These are phyloP conservation scores for Waltiozyma sp. DNA, from an alignment of 1,139 yeast genomes.

Conservation along the genomic window DNA sequence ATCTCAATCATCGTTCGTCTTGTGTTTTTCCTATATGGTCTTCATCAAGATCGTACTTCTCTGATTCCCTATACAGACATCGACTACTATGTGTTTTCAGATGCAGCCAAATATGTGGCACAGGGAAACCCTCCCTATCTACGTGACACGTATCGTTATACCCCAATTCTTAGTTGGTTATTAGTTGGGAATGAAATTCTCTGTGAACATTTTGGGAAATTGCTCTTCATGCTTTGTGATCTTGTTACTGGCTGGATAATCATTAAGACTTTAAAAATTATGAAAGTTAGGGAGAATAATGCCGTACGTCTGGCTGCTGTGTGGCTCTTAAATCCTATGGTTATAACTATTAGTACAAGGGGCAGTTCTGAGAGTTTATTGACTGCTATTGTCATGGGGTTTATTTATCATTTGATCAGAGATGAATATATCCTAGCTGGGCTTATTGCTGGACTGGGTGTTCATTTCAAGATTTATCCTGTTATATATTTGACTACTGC, in stretches of 20 bases:
- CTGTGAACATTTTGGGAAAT: constrained; percentile 61
- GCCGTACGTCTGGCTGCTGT: constrained; percentile 39
- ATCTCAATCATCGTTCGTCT: constrained; percentile 37
- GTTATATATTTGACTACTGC: constrained; percentile 44
- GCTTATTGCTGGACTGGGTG: constrained; percentile 57
- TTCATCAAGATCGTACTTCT: constrained; percentile 77
- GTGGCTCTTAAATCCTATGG: constrained; percentile 95
- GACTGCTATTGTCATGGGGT: constrained; percentile 62
- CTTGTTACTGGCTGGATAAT: constrained; percentile 69
- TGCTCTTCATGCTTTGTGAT: constrained; percentile 68
- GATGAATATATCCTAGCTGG: constrained; percentile 42
- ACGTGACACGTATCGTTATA: constrained; percentile 85
- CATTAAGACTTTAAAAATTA: constrained; percentile 28
- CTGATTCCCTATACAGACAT: constrained; percentile 82
- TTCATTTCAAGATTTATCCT: constrained; percentile 90
- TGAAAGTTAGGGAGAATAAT: constrained; percentile 15
- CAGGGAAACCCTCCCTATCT: constrained; percentile 60
- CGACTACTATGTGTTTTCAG: constrained; percentile 87
- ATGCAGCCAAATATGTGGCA: constrained; percentile 71
- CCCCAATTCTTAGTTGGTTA: constrained; percentile 83
- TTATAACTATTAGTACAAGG: constrained; percentile 80
- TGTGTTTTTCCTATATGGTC: constrained; percentile 68
- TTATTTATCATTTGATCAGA: constrained; percentile 35
- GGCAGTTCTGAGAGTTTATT: constrained; percentile 90
- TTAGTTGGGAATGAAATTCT: constrained; percentile 41